Base-by-base conservation (phyloP, 2,329 filamentous ascomycete genomes). In the Arthrobotrys entomopaga region DNA sequence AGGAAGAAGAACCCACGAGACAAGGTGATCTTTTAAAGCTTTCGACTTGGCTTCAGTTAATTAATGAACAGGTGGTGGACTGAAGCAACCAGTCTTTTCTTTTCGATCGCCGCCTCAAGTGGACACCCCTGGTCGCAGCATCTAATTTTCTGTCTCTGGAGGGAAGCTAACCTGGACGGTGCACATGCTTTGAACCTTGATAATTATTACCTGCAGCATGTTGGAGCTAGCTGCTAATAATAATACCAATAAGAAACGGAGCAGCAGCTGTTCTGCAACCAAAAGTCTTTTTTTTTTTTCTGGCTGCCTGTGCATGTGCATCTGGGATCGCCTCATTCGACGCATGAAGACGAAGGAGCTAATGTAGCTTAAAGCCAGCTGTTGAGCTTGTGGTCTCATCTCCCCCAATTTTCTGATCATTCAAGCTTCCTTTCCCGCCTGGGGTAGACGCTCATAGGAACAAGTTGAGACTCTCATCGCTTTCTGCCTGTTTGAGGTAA, bases 401-500 rank as follows among this genome's bases (percentile, higher is more conserved):
- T 42, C 38, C 16, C 49, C 40, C n/a, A 52, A 10, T 40, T 54
- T 53, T 60, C 20, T 26, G 57, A 56, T 61, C 57, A 29, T 13
- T 57, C 69, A 49, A 57, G 56, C 60, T 65, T 40, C 69, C 61
- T 48, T 65, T 66, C 69, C 69, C 69, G 69, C 34, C 60, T 73
- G 54, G 61, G 70, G 70, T 74, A 74, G 70, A 46, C 58, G 24
- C 49, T 46, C 61, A 19, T 16, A 63, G 43, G 63, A 67, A 64
- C 49, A 73, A 67, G 34, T 63, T 74, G 70, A 74, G 70, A 74
- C 70, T 42, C 59, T 67, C 38, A 59, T 67, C 63, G 58, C 56
- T 54, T 72, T 74, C 70, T 74, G 63, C 63, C 70, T 74, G 70
- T 67, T 74, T 74, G 70, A 74, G 70, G 63, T 66, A 65, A 61